Conservation (phyloP, 768 basidiomycete species). For the Fistulinella prunicolor region DNA sequence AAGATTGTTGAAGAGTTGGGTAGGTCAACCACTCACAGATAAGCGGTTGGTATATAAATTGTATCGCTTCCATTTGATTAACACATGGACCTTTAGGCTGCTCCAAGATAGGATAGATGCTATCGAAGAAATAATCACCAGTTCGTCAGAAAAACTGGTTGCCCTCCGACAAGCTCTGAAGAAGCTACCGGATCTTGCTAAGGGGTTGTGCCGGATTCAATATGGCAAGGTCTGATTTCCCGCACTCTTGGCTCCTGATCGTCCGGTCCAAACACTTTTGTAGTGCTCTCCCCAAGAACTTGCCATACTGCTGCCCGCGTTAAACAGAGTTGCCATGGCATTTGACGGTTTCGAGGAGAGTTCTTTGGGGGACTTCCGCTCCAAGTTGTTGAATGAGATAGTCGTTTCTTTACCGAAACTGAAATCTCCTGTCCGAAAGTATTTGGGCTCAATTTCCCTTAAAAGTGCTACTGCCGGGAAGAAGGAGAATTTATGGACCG, state of each 20-base stretch:
- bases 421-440: slow-evolving; percentile 46
- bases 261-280: neutral
- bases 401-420: slow-evolving; percentile 67
- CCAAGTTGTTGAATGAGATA: slow-evolving; percentile 66
- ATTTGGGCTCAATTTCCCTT: slow-evolving; percentile 56
- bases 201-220: slow-evolving; percentile 83
- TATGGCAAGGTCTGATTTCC: slow-evolving; percentile 73
- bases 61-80: neutral
- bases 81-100: slow-evolving; percentile 42
- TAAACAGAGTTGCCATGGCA: slow-evolving; percentile 63
- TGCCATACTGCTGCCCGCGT: slow-evolving; percentile 67
- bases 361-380: slow-evolving; percentile 55
- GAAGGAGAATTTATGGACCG: slow-evolving; percentile 69
- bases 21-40: slow-evolving; percentile 81
- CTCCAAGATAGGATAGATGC: slow-evolving; percentile 79
- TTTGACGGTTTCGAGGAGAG: slow-evolving; percentile 50
- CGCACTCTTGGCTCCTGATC: neutral
- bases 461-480: slow-evolving; percentile 62
- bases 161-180: slow-evolving; percentile 67
- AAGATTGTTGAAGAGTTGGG: slow-evolving; percentile 78
- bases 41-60: slow-evolving; percentile 44
- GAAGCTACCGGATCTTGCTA: slow-evolving; percentile 82
- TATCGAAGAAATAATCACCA: slow-evolving; percentile 74
- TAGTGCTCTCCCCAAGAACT: slow-evolving; percentile 87
- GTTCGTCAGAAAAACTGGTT: slow-evolving; percentile 58